Base-by-base conservation (phyloP, 192 early-diverging fungal species). In the Spinellus fusiger region DNA sequence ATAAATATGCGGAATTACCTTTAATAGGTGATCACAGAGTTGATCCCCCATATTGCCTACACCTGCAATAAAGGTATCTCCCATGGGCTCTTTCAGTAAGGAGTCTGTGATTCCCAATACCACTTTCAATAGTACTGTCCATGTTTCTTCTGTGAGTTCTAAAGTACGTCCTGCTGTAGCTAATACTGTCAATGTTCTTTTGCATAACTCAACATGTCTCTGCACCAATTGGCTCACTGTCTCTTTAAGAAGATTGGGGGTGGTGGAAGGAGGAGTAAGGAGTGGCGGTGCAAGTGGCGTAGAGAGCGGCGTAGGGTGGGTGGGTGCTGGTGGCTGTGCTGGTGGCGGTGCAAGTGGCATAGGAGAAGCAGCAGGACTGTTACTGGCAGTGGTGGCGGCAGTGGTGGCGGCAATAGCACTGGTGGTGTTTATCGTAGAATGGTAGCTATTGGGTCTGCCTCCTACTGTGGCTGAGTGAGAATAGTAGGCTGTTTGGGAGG, bases 81-180 rank as follows among this genome's bases (percentile, higher is more conserved):
- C 49, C 22, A 68, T 53, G 5, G 83, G 85, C 62, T 85, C 82
- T 5, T 76, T 61, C 40, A 94, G 68, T 53, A 94, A 65, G 40
- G 79, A 81, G 54, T 94, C 92, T 0, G 86, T 75, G 31, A 89
- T 78, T 13, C 91, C 92, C 3, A 94, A 60, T 22, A 94, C 62
- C 13, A 94, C 86, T 60, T 92, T 92, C 18, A 94, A 68, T 9
- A 94, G 65, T 3, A 90, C 83, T 20, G 79, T 76, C 92, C 92
- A 94, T 0, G 90, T 94, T 33, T 88, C 86, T 56, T 81, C 70
- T 1, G 84, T 82, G 47, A 92, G 84, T 1, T 80, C 81, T 12
- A 87, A 65, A 7, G 81, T 81, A 51, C 84, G 73, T 7, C 79
- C 85, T 18, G 86, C 84, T 62, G 73, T 81, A 7, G 78, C 74